Evolutionary conservation across 2,329 filamentous ascomycete species (phyloP).

Genomic region (Sarocladiaceae sp.): DNA sequence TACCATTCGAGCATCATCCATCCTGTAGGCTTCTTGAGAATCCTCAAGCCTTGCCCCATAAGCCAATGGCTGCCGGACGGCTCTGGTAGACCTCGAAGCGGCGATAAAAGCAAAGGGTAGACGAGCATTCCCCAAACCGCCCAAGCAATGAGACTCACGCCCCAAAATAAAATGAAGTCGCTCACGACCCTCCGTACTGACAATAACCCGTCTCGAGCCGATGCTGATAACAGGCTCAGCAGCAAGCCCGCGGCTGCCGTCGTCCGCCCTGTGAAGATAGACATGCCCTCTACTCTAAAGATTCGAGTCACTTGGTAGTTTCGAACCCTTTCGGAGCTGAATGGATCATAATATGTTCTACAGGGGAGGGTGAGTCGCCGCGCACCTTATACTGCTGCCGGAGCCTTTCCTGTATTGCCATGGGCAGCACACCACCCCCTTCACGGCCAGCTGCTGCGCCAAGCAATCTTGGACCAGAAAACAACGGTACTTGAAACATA

Average conservation of each 20-base stretch:
- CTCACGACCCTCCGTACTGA: background rate
- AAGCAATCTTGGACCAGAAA: too few species aligned
- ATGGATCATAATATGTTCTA: too few species aligned
- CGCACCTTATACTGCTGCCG: too few species aligned
- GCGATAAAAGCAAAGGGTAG: background rate
- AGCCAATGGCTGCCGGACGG: conserved; percentile 5
- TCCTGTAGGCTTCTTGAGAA: background rate
- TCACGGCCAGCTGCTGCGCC: too few species aligned
- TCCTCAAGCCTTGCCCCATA: background rate
- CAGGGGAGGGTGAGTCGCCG: too few species aligned
- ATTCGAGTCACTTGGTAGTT: too few species aligned
- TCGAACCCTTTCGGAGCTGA: too few species aligned
- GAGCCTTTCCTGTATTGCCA: too few species aligned
- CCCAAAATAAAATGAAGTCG: background rate
- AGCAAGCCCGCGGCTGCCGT: background rate
- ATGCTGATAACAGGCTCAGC: background rate
- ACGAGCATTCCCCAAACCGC: background rate
- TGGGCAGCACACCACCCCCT: too few species aligned
- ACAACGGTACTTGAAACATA: too few species aligned
- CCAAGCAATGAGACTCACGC: background rate
- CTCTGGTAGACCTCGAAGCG: background rate
- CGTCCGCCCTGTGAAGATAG: background rate
- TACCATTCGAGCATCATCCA: conserved; percentile 7
- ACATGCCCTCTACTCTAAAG: too few species aligned
- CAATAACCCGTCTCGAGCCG: background rate